Evolutionary conservation across 768 basidiomycete species (phyloP).

Genomic region (Tricholoma sp.): DNA sequence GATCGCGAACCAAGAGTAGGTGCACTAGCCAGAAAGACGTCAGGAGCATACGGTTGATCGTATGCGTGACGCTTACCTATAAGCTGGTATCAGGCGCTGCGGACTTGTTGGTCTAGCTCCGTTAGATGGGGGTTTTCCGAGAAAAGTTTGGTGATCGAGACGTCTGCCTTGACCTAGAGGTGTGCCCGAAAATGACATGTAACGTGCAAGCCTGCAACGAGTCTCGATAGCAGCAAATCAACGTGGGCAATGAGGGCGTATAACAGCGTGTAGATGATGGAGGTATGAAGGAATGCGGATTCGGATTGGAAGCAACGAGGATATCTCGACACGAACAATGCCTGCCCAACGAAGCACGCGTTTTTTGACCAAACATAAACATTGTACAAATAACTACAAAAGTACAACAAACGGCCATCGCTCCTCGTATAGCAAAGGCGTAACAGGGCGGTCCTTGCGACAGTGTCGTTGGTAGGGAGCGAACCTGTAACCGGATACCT

Average conservation of each 20-base stretch:
- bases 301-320: constrained; percentile 1
- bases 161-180: constrained; percentile 83
- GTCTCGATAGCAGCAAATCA: neutral
- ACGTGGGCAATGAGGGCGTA: constrained; percentile 1
- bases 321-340: constrained; percentile 3
- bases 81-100: constrained; percentile 43
- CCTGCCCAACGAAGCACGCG: constrained; percentile 9
- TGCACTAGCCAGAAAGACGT: constrained; percentile 36
- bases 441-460: constrained; percentile 40
- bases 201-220: constrained; percentile 20
- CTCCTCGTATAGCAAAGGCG: constrained; percentile 27
- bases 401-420: neutral
- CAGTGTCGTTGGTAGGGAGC: constrained; percentile 32
- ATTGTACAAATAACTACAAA: neutral
- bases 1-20: constrained; percentile 53
- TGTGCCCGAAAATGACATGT: constrained; percentile 86
- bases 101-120: constrained; percentile 32
- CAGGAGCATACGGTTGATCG: constrained; percentile 11
- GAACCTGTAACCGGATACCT: constrained; percentile 28
- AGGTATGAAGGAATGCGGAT: neutral
- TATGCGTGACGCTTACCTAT: constrained; percentile 60
- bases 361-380: constrained; percentile 6
- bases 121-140: constrained; percentile 50
- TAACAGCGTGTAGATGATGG: constrained; percentile 2
- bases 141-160: constrained; percentile 75